Evolutionary conservation across 106 monocot species (phyloP).

Genomic region (Apostasia shenzhenica): DNA sequence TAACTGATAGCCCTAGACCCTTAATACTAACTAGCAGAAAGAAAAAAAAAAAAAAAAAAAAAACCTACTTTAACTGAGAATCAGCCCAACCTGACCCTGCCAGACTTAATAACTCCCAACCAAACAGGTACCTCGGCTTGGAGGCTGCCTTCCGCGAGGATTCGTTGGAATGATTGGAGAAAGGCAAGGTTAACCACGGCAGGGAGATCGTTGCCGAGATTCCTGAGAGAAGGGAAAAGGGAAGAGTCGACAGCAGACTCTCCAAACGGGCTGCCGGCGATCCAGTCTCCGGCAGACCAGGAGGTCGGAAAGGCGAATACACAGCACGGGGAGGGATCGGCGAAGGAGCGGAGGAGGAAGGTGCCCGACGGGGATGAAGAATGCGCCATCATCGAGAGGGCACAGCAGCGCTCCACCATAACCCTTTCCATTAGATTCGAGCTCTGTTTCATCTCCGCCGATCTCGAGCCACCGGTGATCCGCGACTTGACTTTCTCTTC

Average conservation of each 20-base stretch:
- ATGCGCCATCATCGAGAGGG: constrained; percentile 27
- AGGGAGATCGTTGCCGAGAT: constrained; percentile 14
- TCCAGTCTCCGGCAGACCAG: constrained; percentile 44
- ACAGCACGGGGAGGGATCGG: constrained; percentile 18
- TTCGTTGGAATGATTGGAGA: constrained; percentile 24
- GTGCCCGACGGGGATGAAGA: constrained; percentile 8
- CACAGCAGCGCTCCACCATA: constrained; percentile 28
- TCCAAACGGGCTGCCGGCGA: constrained; percentile 25
- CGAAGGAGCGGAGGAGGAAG: constrained; percentile 17
- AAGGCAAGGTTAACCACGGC: constrained; percentile 36
- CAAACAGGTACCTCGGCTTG: constrained; percentile 20
- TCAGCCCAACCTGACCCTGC: neutral
- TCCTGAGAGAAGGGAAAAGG: constrained; percentile 46
- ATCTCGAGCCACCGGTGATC: too few relatives aligned
- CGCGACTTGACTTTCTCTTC: too few relatives aligned
- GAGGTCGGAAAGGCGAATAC: constrained; percentile 38
- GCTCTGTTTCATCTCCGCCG: neutral
- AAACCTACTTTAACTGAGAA: neutral
- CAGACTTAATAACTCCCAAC: neutral
- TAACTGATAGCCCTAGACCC: too few relatives aligned
- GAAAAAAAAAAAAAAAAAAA: neutral
- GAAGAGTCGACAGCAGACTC: constrained; percentile 24
- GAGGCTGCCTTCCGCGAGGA: constrained; percentile 20
- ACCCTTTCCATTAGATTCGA: constrained; percentile 8
- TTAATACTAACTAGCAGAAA: neutral